phyloP scores from a whole-genome alignment of 805 yeast genomes.

The Candida namnaoensis region DNA sequence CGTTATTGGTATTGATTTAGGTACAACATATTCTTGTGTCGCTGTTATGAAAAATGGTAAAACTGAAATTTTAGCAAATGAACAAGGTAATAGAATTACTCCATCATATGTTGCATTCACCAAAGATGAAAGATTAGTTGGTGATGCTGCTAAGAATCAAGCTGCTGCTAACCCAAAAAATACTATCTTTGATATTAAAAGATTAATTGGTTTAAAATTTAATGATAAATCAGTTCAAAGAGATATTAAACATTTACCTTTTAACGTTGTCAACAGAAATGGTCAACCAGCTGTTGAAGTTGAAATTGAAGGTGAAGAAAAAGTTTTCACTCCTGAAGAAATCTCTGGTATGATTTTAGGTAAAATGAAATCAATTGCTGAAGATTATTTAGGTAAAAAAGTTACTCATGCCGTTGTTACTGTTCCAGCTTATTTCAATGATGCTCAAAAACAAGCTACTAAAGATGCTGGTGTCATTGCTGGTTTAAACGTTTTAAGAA shows the following conservation, averaged over 20 bases:
- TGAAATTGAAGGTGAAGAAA: slow-evolving; percentile 62
- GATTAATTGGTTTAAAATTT: slow-evolving; percentile 82
- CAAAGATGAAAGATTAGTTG: slow-evolving; percentile 85
- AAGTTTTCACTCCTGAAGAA: slow-evolving; percentile 85
- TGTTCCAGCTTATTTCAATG: slow-evolving; percentile 90
- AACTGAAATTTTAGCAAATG: slow-evolving; percentile 90
- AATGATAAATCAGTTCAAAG: slow-evolving; percentile 69
- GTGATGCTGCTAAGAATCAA: slow-evolving; percentile 96
- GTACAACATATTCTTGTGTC: slow-evolving; percentile 96
- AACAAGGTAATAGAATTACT: slow-evolving; percentile 95
- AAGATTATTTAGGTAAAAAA: slow-evolving; percentile 76
- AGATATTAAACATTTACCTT: slow-evolving; percentile 82
- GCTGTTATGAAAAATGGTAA: slow-evolving; percentile 80
- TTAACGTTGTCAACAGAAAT: slow-evolving; percentile 52
- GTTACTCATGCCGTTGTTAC: slow-evolving; percentile 90
- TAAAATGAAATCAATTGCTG: slow-evolving; percentile 91
- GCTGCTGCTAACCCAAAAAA: slow-evolving; percentile 82
- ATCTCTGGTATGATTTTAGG: slow-evolving; percentile 86
- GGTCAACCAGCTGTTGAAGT: slow-evolving; percentile 84
- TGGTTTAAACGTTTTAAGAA: slow-evolving; percentile 80
- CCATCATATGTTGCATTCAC: slow-evolving; percentile 94
- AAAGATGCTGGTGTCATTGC: slow-evolving; percentile 92
- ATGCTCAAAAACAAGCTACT: slow-evolving; percentile 91
- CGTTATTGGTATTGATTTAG: slow-evolving; percentile 92
- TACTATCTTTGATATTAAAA: slow-evolving; percentile 86